phyloP scores from a whole-genome alignment of 192 early-diverging fungal species.

The Allomyces macrogynus region DNA sequence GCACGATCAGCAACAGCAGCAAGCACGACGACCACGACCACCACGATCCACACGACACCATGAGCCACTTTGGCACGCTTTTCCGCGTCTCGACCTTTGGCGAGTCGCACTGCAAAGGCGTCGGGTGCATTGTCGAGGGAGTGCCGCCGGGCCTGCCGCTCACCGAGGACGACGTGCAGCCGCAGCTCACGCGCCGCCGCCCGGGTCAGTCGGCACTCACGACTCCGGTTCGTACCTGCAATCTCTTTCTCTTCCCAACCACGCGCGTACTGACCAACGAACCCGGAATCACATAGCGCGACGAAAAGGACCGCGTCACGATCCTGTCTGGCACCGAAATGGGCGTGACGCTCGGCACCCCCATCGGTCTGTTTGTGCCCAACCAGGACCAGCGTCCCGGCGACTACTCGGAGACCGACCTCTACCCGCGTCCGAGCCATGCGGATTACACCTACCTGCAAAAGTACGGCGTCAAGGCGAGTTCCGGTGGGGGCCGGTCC shows the following conservation, averaged over 20 bases:
- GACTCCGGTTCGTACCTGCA: slow-evolving; percentile 49
- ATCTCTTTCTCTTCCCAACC: slow-evolving; percentile 2
- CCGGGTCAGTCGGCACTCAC: slow-evolving; percentile 92
- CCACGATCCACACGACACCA: slow-evolving; percentile 6
- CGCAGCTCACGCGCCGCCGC: slow-evolving; percentile 72
- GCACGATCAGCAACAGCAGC: too few relatives aligned
- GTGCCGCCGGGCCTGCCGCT: slow-evolving; percentile 83
- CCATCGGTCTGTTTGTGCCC: slow-evolving; percentile 73
- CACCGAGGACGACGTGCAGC: slow-evolving; percentile 78
- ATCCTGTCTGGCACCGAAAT: slow-evolving; percentile 87
- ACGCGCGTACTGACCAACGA: not conserved
- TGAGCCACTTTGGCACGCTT: slow-evolving; percentile 67
- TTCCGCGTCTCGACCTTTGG: slow-evolving; percentile 89
- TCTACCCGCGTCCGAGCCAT: slow-evolving; percentile 87
- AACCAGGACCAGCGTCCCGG: slow-evolving; percentile 92
- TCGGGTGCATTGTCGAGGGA: slow-evolving; percentile 91
- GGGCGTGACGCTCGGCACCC: slow-evolving; percentile 83
- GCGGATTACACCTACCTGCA: slow-evolving; percentile 95
- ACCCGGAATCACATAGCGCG: slow-evolving; percentile 28
- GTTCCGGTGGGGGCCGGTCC: slow-evolving; percentile 78
- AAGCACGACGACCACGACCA: too few relatives aligned
- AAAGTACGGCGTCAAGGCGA: slow-evolving; percentile 92
- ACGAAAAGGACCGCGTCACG: slow-evolving; percentile 84
- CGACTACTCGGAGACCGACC: slow-evolving; percentile 90
- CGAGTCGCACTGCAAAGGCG: slow-evolving; percentile 95